These are phyloP conservation scores for Lentinula edodes DNA, from an alignment of 768 basidiomycete species.

Conservation along the genomic window DNA sequence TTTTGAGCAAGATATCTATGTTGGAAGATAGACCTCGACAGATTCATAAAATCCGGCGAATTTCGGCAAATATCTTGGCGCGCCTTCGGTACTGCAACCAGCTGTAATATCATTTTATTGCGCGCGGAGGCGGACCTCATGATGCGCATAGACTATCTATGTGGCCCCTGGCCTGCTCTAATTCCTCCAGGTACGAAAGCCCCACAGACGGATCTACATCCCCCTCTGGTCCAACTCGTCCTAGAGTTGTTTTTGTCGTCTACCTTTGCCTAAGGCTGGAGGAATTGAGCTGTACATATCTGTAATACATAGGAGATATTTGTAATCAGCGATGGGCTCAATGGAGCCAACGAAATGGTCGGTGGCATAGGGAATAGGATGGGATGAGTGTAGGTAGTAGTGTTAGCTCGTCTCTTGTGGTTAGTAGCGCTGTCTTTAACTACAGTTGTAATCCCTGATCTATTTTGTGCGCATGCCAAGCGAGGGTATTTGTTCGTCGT, in stretches of 20 bases:
- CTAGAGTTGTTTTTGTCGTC: not conserved
- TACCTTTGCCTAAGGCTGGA: not conserved
- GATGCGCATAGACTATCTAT: not conserved
- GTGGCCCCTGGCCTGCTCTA: not conserved
- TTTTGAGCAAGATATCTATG: too few relatives aligned
- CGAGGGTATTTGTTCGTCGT: not conserved
- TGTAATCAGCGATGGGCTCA: too few relatives aligned
- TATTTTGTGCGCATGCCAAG: not conserved
- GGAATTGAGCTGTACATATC: not conserved
- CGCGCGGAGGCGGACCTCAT: not conserved
- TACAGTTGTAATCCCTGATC: not conserved
- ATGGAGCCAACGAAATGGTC: not conserved
- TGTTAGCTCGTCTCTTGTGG: not conserved
- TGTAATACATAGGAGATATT: too few relatives aligned
- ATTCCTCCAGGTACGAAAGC: not conserved
- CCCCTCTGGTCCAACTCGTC: not conserved
- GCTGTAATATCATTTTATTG: not conserved
- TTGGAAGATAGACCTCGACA: too few relatives aligned
- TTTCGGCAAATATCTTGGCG: too few relatives aligned
- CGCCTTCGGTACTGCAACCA: too few relatives aligned
- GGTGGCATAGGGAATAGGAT: not conserved
- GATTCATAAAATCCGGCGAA: too few relatives aligned
- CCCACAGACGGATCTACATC: not conserved
- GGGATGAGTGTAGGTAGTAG: not conserved
- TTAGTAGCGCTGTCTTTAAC: not conserved